Conservation (phyloP, 257 asterid genomes). For the Nicotiana paniculata region DNA sequence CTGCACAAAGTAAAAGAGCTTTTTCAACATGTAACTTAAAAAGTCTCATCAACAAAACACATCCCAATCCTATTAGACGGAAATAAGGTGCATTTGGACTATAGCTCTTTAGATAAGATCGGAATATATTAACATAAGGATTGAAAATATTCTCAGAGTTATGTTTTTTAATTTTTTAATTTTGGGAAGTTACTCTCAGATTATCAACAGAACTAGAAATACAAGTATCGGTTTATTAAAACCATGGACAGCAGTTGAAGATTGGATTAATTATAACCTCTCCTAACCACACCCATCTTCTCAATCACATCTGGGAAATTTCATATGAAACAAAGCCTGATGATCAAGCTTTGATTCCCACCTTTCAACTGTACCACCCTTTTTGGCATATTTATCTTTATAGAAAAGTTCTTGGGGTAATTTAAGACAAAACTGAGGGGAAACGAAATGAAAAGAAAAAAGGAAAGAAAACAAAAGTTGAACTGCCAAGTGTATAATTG, state of each 20-base stretch:
- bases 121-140: background rate
- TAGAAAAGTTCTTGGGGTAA: background rate
- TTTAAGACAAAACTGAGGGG: background rate
- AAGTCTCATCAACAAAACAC: background rate
- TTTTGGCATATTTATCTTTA: background rate
- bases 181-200: background rate
- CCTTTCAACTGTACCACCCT: background rate
- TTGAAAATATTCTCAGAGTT: background rate
- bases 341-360: background rate
- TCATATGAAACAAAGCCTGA: background rate
- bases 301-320: background rate
- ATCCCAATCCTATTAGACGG: too few relatives aligned
- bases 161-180: too few relatives aligned
- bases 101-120: background rate
- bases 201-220: background rate
- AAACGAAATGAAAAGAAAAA: background rate
- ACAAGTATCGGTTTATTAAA: background rate
- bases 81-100: background rate
- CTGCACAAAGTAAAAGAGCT: constrained; percentile 31
- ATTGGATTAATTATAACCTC: background rate
- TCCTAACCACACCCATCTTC: background rate
- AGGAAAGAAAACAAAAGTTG: background rate
- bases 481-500: background rate
- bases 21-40: background rate
- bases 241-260: background rate